Conservation (phyloP, 352 stramenopile genomes). For the Globisporangium barbulae region DNA sequence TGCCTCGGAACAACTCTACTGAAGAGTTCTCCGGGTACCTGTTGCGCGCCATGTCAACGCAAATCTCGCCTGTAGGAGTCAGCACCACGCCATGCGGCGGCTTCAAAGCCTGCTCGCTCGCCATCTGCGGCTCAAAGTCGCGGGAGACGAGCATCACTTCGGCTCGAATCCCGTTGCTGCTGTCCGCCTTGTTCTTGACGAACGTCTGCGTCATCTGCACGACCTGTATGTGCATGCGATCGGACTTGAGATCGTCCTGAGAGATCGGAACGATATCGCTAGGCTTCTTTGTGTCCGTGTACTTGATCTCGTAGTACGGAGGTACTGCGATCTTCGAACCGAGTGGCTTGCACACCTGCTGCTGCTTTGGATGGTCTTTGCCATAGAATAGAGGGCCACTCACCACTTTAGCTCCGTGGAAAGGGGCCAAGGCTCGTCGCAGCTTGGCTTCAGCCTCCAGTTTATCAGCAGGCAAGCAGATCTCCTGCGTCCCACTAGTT, state of each 20-base stretch:
- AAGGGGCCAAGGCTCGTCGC: slow-evolving; percentile 37
- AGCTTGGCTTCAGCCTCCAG: slow-evolving; percentile 46
- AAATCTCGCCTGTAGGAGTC: slow-evolving; percentile 41
- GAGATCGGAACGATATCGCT: slow-evolving; percentile 19
- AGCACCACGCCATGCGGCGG: slow-evolving; percentile 45
- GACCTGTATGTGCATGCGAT: slow-evolving; percentile 40
- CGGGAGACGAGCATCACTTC: slow-evolving; percentile 49
- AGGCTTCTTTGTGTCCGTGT: slow-evolving; percentile 17
- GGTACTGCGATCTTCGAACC: slow-evolving; percentile 3
- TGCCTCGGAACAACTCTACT: slow-evolving; percentile 18
- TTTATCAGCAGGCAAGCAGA: slow-evolving; percentile 40
- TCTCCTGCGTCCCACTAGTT: slow-evolving; percentile 27
- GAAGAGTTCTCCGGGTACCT: slow-evolving; percentile 30
- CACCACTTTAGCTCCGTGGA: slow-evolving; percentile 27
- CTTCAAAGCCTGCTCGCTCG: slow-evolving; percentile 16
- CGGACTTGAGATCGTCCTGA: slow-evolving; percentile 38
- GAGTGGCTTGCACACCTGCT: slow-evolving; percentile 17
- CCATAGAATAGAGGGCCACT: slow-evolving; percentile 10
- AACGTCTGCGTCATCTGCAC: slow-evolving; percentile 50
- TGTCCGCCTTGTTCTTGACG: slow-evolving; percentile 29
- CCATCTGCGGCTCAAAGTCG: slow-evolving; percentile 34
- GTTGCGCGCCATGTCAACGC: slow-evolving; percentile 23
- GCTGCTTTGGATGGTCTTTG: slow-evolving; percentile 11
- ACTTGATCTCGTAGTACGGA: slow-evolving; percentile 20
- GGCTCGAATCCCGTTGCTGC: slow-evolving; percentile 25